Conservation (phyloP, 106 monocot species). For the Allium cepa region DNA sequence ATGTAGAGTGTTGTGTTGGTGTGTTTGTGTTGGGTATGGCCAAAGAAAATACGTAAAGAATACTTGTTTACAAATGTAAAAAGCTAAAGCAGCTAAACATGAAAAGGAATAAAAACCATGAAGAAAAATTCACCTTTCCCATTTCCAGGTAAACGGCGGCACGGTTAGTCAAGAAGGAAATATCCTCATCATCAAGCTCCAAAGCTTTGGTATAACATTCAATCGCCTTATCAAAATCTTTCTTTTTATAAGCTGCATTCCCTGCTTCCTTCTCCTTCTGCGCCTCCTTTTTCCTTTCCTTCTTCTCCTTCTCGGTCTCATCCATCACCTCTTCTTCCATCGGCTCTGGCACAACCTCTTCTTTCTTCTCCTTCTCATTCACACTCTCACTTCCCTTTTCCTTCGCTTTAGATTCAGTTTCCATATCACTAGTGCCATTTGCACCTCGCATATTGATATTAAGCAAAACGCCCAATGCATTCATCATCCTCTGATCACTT, state of each 20-base stretch:
- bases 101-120: no score
- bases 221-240: conserved; percentile 85
- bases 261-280: conserved; percentile 83
- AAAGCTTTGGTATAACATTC: conserved; percentile 53
- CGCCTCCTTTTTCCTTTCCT: conserved; percentile 54
- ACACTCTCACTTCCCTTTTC: no score
- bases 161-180: conserved; percentile 80
- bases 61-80: no score
- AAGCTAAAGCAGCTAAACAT: no score
- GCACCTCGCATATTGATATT: conserved; percentile 60
- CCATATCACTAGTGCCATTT: conserved; percentile 19
- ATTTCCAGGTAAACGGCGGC: conserved; percentile 94
- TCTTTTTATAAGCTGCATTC: conserved; percentile 93
- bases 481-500: conserved; percentile 80
- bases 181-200: conserved; percentile 88
- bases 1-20: no score
- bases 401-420: conserved; percentile 8
- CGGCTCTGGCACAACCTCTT: conserved; percentile 38
- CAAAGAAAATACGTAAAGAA: no score
- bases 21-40: no score
- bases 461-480: conserved; percentile 63
- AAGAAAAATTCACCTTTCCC: conserved; percentile 28
- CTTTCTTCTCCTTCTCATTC: conserved; percentile 5
- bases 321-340: conserved; percentile 37
- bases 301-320: conserved; percentile 36